These are phyloP conservation scores for Coemansia sp. DNA, from an alignment of 192 early-diverging fungal species.

Conservation along the genomic window DNA sequence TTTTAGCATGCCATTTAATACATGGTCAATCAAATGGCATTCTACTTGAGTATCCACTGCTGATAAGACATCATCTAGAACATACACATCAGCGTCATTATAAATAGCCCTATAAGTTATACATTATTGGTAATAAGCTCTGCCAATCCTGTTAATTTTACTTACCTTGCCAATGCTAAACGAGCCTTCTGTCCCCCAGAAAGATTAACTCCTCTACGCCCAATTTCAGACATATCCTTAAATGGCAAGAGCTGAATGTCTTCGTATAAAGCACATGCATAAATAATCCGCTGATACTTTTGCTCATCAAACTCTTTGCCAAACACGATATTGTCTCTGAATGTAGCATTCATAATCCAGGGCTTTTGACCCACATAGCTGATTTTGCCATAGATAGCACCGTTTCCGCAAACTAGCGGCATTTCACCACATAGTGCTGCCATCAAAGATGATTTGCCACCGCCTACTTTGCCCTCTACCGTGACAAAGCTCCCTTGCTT, in stretches of 20 bases:
- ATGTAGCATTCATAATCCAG: constrained; percentile 40
- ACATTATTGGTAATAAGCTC: not conserved
- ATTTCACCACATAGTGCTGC: constrained; percentile 68
- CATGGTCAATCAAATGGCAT: constrained; percentile 21
- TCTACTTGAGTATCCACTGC: constrained; percentile 30
- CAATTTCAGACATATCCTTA: constrained; percentile 55
- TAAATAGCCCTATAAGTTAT: constrained; percentile 58
- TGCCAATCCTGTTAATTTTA: not conserved
- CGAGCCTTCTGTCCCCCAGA: constrained; percentile 66
- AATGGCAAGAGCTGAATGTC: constrained; percentile 18
- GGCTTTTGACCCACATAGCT: constrained; percentile 41
- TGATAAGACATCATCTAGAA: constrained; percentile 31
- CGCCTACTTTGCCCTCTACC: constrained; percentile 57
- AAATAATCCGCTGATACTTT: constrained; percentile 18
- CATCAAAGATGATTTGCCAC: constrained; percentile 59
- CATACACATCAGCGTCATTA: constrained; percentile 52
- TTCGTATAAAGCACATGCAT: constrained; percentile 23
- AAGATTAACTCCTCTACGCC: constrained; percentile 58
- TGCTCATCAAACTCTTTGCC: constrained; percentile 17
- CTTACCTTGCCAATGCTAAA: constrained; percentile 57
- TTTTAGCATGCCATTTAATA: constrained; percentile 20
- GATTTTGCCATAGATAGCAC: constrained; percentile 61
- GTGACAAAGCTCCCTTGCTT: constrained; percentile 30
- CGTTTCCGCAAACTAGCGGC: constrained; percentile 63
- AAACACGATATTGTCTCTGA: constrained; percentile 46